Evolutionary conservation across 2,329 filamentous ascomycete species (phyloP), one percentile per base, ranked within the genome.

Genomic region (Thelonectria blattea): DNA sequence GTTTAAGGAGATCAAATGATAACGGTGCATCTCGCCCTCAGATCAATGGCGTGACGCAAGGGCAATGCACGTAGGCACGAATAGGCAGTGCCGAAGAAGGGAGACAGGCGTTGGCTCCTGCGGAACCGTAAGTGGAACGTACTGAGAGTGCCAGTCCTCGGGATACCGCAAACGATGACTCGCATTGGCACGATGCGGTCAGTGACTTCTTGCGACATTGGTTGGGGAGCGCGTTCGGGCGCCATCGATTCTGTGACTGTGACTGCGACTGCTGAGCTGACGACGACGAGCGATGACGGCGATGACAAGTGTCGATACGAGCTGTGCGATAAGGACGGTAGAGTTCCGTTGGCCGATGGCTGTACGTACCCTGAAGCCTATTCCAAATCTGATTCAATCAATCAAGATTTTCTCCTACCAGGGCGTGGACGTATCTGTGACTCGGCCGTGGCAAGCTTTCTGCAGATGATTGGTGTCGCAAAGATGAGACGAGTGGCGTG

Each of bases 81-180:
- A n/a, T 10, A 56, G 20, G 37, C 48, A 18, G 30, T 37, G 22
- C 53, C 27, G 41, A 24, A 50, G 39, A 30, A 45, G n/a, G 42
- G 20, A 41, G 27, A 34, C n/a, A 20, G 49, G 15, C 22, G 11
- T 50, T 14, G 54, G 39, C 30, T 46, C 6, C 22, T 41, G 46
- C 52, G 15, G 14, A 20, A 30, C 17, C 20, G 45, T 45, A 52
- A 54, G 53, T 34, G 27, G 39, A 52, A 68, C 68, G 49, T 72
- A 76, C 76, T 78, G 56, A 76, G 60, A 11, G 76, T 76, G 20
- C 75, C 76, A 43, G 76, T 78, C 22, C 76, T 74, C 61, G 76
- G 75, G 7, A 76, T 65, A 43, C 76, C 74, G 64, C 75, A 77
- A 24, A 78, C 75, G 57, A 78, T 75, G 68, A 78, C 74, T 46